Base-by-base conservation (phyloP, 2,329 filamentous ascomycete species). In the Parastagonospora nodorum region DNA sequence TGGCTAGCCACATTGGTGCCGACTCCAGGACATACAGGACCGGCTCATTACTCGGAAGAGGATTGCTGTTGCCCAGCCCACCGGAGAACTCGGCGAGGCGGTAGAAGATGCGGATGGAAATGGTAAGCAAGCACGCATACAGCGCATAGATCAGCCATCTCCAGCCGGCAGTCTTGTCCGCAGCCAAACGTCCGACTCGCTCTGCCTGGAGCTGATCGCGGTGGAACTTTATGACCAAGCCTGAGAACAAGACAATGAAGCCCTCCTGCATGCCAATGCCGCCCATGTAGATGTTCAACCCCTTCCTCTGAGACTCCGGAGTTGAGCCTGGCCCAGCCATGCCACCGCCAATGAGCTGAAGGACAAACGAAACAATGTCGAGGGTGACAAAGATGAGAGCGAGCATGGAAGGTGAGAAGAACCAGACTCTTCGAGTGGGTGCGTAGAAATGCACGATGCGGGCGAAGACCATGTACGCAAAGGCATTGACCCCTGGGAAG, bases 31-130 rank as follows among this genome's bases (percentile, higher is more conserved):
- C 66, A 47, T 80, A 81, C 24, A 79, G 75, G 63, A 82, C 87
- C 3, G 63, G 75, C 58, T 85, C 82, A 53, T 83, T 74, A 36
- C 68, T 76, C 0, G 80, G 76, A 15, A 83, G 70, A 0, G 73
- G 69, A 60, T 80, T 82, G 12, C 41, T 32, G n/a, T 68, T 57
- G 1, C 69, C 67, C 15, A 79, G 61, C 9, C 80, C 81, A 4
- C 74, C 71, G 0, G 76, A 74, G 60, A 82, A 87, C 64, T 88
- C 83, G 45, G 76, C 68, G 2, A 88, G 74, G 28, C 84, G 82
- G 69, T 81, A 88, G 55, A 85, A 78, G 64, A 87, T 86, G 30
- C 84, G 81, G 27, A 66, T 56, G 0, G 77, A 77, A 51, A 82
- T 80, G 30, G 80, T 67, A 0, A 55, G 51, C 9, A 82, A 63